Base-by-base conservation (phyloP, 176 grass and related monocot species). In the Cocos nucifera region DNA sequence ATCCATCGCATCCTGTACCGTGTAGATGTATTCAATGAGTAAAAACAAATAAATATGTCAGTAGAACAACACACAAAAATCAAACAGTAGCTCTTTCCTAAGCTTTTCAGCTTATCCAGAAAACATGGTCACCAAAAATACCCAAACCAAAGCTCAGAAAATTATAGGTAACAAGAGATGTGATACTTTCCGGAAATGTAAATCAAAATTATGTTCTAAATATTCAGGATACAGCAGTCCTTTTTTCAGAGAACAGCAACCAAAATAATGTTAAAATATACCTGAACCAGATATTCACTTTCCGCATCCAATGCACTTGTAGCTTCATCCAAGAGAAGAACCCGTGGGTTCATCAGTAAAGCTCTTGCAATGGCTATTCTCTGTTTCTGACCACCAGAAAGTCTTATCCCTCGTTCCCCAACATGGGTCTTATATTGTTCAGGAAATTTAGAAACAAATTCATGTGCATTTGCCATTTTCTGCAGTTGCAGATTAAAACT, bases 281-380 rank as follows among this genome's bases (percentile, higher is more conserved):
- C 93, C 93, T 98, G 93, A 61, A 98, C 93, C 66, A 98, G 84
- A 66, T 92, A 92, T 78, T 98, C 93, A 27, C 87, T 91, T 85
- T 98, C 93, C 0, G 93, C 93, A 63, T 98, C 93, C 50, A 98
- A 74, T 20, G 93, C 93, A n/a, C 93, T 98, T 63, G 93, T 98
- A 23, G 93, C 93, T 73, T 98, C 93, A 52, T 98, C 93, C 66
- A 88, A 61, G 62, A 98, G 93, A 66, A 98, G 93, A 71, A 98
- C 76, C 51, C 84, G 64, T 16, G 93, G 93, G 49, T 98, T 98
- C 93, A 98, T 98, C 55, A 98, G 78, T 66, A 98, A 80, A 79
- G 93, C 93, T 87, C 93, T 91, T 4, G 93, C 93, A 30, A 97
- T 97, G 12, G 93, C 93, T 4, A 97, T 75, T 75, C 93, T 91